A percentile compares a stretch with the other conserved stretches of the same genome.
Conservation (phyloP, 768 basidiomycete species). For the Nidularia pulvinata region DNA sequence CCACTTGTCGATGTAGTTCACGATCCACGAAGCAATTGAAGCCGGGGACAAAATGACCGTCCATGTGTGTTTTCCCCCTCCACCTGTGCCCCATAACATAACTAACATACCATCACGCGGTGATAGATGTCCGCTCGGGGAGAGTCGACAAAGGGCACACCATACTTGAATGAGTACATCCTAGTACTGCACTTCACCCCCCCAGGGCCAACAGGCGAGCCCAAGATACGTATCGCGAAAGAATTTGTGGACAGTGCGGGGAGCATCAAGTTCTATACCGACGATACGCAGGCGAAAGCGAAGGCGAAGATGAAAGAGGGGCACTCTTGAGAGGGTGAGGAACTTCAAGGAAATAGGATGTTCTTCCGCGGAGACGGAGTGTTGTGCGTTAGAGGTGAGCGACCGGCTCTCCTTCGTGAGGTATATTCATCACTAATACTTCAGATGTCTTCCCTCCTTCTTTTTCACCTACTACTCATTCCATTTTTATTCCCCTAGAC, state of each 20-base stretch:
- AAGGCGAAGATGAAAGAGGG: background rate
- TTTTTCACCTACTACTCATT: no score
- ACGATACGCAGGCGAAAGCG: background rate
- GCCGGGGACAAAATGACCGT: slow-evolving; percentile 10
- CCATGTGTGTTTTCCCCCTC: slow-evolving; percentile 9
- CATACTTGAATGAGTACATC: background rate
- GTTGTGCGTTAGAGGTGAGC: no score
- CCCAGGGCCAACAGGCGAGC: background rate
- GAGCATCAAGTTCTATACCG: background rate
- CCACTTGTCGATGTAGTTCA: slow-evolving; percentile 4
- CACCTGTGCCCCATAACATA: background rate
- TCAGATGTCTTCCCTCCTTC: no score
- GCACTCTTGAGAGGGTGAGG: no score
- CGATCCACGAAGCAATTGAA: slow-evolving; percentile 14
- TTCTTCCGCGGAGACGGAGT: no score
- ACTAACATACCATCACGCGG: background rate
- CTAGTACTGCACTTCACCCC: background rate
- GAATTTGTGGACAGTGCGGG: background rate
- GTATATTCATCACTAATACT: no score
- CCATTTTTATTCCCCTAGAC: no score
- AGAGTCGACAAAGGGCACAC: background rate
- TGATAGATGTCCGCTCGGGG: background rate
- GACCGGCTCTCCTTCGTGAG: no score
- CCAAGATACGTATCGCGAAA: background rate
- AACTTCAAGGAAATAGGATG: no score